A percentile compares a stretch with the other conserved stretches of the same genome.
These are phyloP conservation scores for Vickermania ingenoplastis DNA, from an alignment of 208 protist species.

Conservation along the genomic window DNA sequence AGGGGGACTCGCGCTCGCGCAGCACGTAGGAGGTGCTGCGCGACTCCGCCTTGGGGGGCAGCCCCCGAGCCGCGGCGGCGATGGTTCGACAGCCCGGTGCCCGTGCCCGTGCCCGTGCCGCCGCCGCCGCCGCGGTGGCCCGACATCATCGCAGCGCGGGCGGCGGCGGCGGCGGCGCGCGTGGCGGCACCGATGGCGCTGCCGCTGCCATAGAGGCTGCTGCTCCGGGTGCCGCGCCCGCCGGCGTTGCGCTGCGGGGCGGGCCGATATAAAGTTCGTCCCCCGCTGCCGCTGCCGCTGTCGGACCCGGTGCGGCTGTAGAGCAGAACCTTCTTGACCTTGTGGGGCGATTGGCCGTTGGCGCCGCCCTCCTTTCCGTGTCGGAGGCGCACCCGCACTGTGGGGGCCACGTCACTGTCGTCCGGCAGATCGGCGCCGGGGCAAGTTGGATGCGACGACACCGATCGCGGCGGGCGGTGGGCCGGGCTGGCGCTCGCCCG, in stretches of 20 bases:
- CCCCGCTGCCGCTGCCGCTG: not conserved
- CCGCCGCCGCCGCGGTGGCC: not conserved
- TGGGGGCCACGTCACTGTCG: not conserved
- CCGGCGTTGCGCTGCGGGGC: not conserved
- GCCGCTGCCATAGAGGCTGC: not conserved
- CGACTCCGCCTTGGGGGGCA: too few species aligned
- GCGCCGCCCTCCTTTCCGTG: not conserved
- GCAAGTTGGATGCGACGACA: not conserved
- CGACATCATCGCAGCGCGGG: not conserved
- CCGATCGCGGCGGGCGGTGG: not conserved
- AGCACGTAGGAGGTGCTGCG: too few species aligned
- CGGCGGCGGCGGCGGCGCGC: not conserved
- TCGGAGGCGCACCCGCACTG: not conserved
- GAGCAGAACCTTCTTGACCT: not conserved
- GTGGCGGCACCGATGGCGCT: not conserved
- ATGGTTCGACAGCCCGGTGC: too few species aligned
- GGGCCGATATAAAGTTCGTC: not conserved
- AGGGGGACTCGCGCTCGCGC: too few species aligned
- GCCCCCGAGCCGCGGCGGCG: too few species aligned
- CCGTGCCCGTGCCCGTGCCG: too few species aligned
- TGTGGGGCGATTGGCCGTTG: not conserved
- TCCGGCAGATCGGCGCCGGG: not conserved
- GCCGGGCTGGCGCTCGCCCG: not conserved
- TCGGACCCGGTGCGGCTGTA: not conserved
- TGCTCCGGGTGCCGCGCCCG: not conserved